Evolutionary conservation across 768 basidiomycete genomes (phyloP), one percentile per base, ranked within the genome.

Genomic region (Astraeus odoratus): DNA sequence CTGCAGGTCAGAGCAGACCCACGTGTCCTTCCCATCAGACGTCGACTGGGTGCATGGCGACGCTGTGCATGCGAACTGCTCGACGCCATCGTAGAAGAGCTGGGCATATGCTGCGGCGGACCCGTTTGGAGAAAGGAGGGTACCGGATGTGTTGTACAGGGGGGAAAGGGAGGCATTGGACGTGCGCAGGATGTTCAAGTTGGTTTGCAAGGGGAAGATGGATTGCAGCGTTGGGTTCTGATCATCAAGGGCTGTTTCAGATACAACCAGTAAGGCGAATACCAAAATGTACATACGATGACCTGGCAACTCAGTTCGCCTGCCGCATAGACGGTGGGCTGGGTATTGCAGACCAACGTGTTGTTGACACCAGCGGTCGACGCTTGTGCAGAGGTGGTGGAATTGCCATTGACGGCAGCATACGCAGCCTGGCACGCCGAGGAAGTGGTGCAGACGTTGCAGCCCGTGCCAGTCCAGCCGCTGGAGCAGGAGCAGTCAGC

Each of bases 11-110:
- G 78, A 70, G 52, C 94, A 97, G 15, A 67, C 68, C 83, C 84
- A 96, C 4, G 63, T 60, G 41, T 74, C 68, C 18, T 77, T 61
- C 4, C 64, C 47, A 29, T 53, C 60, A 8, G 65, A 61, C 26
- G 75, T 61, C 13, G 69, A 66, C 63, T 95, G 91, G 0, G 59
- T 65, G 67, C 94, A 96, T 5, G 72, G 68, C 50, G 78, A 69
- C 0, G 90, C 89, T 8, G 66, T 49, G 60, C 94, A 97, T 61
- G 77, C 86, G 67, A 97, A 97, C 57, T 96, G 91, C 57, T 93
- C 88, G 25, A 82, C 77, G 8, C 86, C 82, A n/a, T 71, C 71
- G 60, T 89, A 91, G 61, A 83, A 81, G 5, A 91, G 67, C 51
- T 89, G 85, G 0, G 81, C 81, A 48, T 74, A 81, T n/a, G 75